Conservation (phyloP, 495 filamentous ascomycete genomes). For the Collariella sp. region DNA sequence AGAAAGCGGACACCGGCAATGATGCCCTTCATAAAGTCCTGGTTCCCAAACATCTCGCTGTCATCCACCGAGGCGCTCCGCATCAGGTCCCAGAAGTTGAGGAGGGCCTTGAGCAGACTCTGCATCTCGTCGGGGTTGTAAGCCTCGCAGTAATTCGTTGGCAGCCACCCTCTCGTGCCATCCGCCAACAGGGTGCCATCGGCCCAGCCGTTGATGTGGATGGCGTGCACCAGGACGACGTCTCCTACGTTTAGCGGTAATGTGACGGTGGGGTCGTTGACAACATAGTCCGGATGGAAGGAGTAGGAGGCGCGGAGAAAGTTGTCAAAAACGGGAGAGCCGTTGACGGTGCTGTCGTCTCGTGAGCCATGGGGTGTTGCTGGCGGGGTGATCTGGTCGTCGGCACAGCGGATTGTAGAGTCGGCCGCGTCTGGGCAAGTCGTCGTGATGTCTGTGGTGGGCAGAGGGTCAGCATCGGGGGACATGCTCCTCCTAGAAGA, state of each 20-base stretch:
- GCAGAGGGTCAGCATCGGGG: not conserved
- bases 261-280: slow-evolving; percentile 70
- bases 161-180: slow-evolving; percentile 89
- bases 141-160: slow-evolving; percentile 95
- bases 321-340: slow-evolving; percentile 72
- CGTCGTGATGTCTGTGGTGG: not conserved
- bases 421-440: slow-evolving; percentile 22
- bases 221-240: slow-evolving; percentile 88
- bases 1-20: slow-evolving; percentile 89
- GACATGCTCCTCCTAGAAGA: not conserved
- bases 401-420: slow-evolving; percentile 36
- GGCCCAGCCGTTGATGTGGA: slow-evolving; percentile 98
- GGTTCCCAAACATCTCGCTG: slow-evolving; percentile 67
- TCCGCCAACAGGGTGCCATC: slow-evolving; percentile 90
- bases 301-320: slow-evolving; percentile 95
- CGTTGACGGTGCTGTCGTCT: slow-evolving; percentile 36
- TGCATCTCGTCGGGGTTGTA: slow-evolving; percentile 84
- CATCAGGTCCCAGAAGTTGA: slow-evolving; percentile 89
- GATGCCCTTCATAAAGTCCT: slow-evolving; percentile 83
- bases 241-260: slow-evolving; percentile 83
- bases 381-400: slow-evolving; percentile 63
- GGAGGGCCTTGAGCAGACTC: slow-evolving; percentile 73
- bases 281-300: slow-evolving; percentile 67
- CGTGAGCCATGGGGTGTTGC: slow-evolving; percentile 58
- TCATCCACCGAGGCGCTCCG: slow-evolving; percentile 54